A percentile compares a stretch with the other conserved stretches of the same genome.
These are phyloP conservation scores for Streptanthus diversifolius DNA, from an alignment of 345 rosid genomes.

Conservation along the genomic window DNA sequence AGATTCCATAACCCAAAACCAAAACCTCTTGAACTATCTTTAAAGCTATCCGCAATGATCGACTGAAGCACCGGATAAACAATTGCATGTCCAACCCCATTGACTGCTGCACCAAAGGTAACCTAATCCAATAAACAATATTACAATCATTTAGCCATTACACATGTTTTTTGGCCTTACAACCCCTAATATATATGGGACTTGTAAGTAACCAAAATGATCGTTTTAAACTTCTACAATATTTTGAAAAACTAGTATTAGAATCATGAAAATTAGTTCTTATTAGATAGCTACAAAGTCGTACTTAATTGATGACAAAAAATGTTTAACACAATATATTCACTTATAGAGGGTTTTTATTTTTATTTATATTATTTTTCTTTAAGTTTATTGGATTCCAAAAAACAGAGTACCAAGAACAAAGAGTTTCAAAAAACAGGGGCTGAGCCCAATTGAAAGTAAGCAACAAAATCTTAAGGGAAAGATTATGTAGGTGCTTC, in stretches of 20 bases:
- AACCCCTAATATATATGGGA: neutral
- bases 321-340: neutral
- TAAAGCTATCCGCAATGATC: slow-evolving; percentile 85
- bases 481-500: too few relatives aligned
- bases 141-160: neutral
- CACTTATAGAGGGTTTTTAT: neutral
- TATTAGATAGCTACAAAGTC: neutral
- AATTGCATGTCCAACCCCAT: slow-evolving; percentile 85
- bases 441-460: too few relatives aligned
- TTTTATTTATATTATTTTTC: too few relatives aligned
- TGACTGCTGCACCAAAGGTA: slow-evolving; percentile 73
- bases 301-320: neutral
- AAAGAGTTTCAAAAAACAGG: too few relatives aligned
- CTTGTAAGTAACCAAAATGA: too few relatives aligned
- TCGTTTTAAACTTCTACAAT: too few relatives aligned
- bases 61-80: slow-evolving; percentile 95
- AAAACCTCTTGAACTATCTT: slow-evolving; percentile 69
- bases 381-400: too few relatives aligned
- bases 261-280: neutral
- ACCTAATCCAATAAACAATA: slow-evolving; percentile 38
- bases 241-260: neutral
- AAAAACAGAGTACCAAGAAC: too few relatives aligned
- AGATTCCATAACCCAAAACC: slow-evolving; percentile 82
- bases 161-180: neutral
- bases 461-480: too few relatives aligned